These are phyloP conservation scores for Dentipellis fragilis DNA, from an alignment of 768 basidiomycete genomes.

Conservation along the genomic window DNA sequence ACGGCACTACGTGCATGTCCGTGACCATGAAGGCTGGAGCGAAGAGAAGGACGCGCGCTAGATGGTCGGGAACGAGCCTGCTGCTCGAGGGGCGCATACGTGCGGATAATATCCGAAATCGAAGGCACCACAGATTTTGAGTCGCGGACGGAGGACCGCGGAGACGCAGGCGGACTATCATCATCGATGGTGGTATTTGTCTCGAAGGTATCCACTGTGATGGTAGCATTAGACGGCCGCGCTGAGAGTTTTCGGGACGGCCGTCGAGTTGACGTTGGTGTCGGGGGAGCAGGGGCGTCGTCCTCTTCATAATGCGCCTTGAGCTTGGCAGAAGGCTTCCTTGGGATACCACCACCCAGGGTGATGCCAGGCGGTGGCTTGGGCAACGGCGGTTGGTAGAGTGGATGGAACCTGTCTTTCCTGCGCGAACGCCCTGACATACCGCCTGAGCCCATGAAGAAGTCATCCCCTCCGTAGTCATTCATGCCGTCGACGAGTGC, in stretches of 20 bases:
- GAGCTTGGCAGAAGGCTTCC: conserved; percentile 32
- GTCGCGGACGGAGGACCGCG: conserved; percentile 17
- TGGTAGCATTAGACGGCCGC: conserved; percentile 4
- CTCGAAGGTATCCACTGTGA: not conserved
- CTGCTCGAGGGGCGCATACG: conserved; percentile 55
- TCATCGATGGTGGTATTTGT: not conserved
- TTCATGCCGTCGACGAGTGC: conserved; percentile 89
- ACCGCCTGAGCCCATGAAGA: conserved; percentile 29
- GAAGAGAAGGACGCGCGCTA: conserved; percentile 34
- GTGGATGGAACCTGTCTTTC: conserved; percentile 49
- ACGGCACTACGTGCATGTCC: conserved; percentile 27
- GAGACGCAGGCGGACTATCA: conserved; percentile 13
- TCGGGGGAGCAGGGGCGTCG: conserved; percentile 6
- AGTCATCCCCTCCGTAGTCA: conserved; percentile 45
- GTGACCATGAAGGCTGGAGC: conserved; percentile 35
- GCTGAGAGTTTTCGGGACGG: conserved; percentile 12
- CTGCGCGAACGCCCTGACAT: conserved; percentile 41
- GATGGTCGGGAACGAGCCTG: conserved; percentile 40
- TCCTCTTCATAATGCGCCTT: conserved; percentile 26
- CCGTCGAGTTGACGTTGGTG: conserved; percentile 14
- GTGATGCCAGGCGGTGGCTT: conserved; percentile 74
- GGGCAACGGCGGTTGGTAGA: conserved; percentile 77
- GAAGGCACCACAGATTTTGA: conserved; percentile 54
- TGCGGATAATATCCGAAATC: conserved; percentile 82
- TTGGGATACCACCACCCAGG: conserved; percentile 35